These are phyloP conservation scores for Neofusicoccum laricinum DNA, from an alignment of 2,329 filamentous ascomycete species.

Conservation along the genomic window DNA sequence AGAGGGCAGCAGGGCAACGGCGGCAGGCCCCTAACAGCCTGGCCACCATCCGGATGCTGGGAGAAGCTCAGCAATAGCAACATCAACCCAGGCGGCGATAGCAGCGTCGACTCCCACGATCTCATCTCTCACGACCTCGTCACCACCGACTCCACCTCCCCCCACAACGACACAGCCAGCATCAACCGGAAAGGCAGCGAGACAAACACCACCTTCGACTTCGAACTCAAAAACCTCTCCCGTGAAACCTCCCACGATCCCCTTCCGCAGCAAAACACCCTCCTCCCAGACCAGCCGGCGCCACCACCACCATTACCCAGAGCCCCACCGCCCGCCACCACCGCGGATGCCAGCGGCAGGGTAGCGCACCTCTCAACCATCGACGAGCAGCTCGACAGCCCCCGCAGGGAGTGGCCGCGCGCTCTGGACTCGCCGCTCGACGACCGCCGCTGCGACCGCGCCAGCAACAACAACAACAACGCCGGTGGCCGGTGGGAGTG, in stretches of 20 bases:
- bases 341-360: no score
- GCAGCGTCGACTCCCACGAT: not conserved
- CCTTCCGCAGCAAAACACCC: no score
- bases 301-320: not conserved
- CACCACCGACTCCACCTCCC: not conserved
- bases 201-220: not conserved
- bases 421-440: not conserved
- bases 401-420: not conserved
- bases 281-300: not conserved
- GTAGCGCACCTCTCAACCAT: no score
- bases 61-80: not conserved
- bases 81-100: not conserved
- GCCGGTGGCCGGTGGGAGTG: not conserved
- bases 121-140: not conserved
- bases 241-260: not conserved
- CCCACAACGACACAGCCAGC: not conserved
- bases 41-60: not conserved
- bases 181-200: not conserved
- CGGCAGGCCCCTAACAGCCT: not conserved
- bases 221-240: not conserved
- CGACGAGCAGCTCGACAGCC: no score
- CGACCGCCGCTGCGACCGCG: not conserved
- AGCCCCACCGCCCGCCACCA: no score
- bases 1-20: not conserved
- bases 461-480: not conserved